Evolutionary conservation across 2,329 filamentous ascomycete genomes (phyloP), one percentile per base, ranked within the genome.

Genomic region (Chrysoporthe deuterocubensis): DNA sequence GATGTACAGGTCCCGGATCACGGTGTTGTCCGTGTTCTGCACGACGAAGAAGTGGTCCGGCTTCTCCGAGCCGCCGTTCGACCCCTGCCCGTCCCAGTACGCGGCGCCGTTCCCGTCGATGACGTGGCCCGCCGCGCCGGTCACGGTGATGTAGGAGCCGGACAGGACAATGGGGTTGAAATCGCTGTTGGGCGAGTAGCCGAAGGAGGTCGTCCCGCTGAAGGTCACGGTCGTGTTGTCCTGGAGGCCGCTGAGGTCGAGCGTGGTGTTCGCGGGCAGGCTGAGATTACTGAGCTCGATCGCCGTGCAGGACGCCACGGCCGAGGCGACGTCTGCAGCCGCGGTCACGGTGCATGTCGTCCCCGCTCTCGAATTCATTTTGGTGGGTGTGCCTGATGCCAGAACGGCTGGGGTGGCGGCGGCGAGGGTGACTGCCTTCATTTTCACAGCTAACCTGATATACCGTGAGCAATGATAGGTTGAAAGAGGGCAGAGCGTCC

Each of bases 1-100:
- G 52, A 81, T 77, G 66, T 80, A 76, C 44, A 83, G 69, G 58
- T 74, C 75, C 64, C 75, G 77, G 71, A 81, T 79, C 67, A 71
- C 74, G 37, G 79, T 79, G 70, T 48, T 59, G 8, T 65, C 26
- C 32, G 21, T 18, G 11, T 48, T n/a, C 26, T 48, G 16, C 18
- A 58, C 52, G n/a, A 58, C 62, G 40, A 58, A 58, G 52, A 65
- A 58, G 52, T 58, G 54, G 26, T 65, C 54, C 16, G 62, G 62
- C 54, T 65, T 65, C 42, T 32, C 54, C 16, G 26, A 34, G 42
- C 62, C 62, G 40, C 62, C 62, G 52, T 65, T 65, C 26, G 52
- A 48, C 13, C 62, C 62, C 54, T 65, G 34, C 11, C 62, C 62
- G 68, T 78, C 77, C 77, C 77, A 73, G 67, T 70, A 71, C 4